Conservation (phyloP, 139 green algal species). For the Micractinium sp. region DNA sequence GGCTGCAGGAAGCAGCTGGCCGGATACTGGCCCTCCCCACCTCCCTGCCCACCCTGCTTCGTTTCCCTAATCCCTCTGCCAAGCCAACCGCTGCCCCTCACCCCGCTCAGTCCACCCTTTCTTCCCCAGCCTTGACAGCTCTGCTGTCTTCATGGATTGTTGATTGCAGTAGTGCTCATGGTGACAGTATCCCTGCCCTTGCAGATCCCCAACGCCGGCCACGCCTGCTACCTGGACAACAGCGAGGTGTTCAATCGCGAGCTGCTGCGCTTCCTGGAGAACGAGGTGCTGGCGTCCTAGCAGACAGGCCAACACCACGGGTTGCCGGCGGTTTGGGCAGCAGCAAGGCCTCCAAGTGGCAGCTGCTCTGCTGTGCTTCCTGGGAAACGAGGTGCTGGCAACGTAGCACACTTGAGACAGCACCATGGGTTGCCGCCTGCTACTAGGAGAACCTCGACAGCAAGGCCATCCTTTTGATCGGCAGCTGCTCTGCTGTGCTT, state of each 20-base stretch:
- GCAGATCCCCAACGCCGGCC: conserved; percentile 6
- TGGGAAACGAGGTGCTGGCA: conserved; percentile 13
- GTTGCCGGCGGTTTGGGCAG: neutral
- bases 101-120: no score
- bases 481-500: neutral
- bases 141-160: no score
- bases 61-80: no score
- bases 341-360: neutral
- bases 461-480: no score
- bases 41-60: no score
- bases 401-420: no score
- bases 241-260: conserved; percentile 28
- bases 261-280: conserved; percentile 27
- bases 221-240: conserved; percentile 36
- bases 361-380: conserved; percentile 20
- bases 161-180: no score
- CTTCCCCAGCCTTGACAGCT: no score
- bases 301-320: neutral
- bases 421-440: neutral
- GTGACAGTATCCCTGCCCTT: neutral
- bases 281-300: conserved; percentile 2
- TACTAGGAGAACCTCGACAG: neutral
- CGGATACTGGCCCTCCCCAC: no score
- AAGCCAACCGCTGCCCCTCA: no score
- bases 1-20: no score